Base-by-base conservation (phyloP, 139 green algal species). In the Chlorella sp. region DNA sequence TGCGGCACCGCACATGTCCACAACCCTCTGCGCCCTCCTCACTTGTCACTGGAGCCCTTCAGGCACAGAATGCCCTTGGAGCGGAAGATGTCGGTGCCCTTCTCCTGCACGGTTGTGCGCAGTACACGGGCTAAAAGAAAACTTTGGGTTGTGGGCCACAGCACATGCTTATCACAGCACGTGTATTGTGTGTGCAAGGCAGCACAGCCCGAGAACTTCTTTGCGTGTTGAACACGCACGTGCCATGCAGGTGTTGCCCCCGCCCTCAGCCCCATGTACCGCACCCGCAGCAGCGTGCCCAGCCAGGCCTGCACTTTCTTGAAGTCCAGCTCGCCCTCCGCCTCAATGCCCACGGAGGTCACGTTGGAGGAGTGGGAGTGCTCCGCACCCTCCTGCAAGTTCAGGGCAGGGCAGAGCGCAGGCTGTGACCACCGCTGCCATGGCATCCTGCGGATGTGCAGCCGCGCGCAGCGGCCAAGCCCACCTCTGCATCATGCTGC, bases 41-140 rank as follows among this genome's bases (percentile, higher is more conserved):
- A 95, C 91, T 95, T 95, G 84, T 97, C 86, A 16, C 93, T 73
- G 30, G 89, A 91, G 55, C 92, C 93, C n/a, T 83, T 62, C 28
- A 98, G 83, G 36, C 57, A 70, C 36, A 98, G 89, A 63, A 98
- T 92, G 76, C 92, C 92, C 87, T 95, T 95, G 56, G 68, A 89
- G 34, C 95, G 92, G 91, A 92, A 98, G 55, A 98, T 91, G 89
- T 98, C 94, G 26, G 85, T 55, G 41, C 95, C 95, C 28, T 89
- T 89, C 72, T 94, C 89, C 80, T 94, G 83, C 82, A 82, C 39
- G 7, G 38, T 41, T 4, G 65, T 6, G 23, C 32, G 67, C 67
- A 73, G 1, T 2, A 12, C 20, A 4, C 5, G n/a, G 67, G 32
- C 30, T 34, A 6, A 34, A 32, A 2, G 67, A 4, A 44, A 51